These are phyloP conservation scores for Talaromyces adpressus DNA, from an alignment of 495 filamentous ascomycete genomes.

Conservation along the genomic window DNA sequence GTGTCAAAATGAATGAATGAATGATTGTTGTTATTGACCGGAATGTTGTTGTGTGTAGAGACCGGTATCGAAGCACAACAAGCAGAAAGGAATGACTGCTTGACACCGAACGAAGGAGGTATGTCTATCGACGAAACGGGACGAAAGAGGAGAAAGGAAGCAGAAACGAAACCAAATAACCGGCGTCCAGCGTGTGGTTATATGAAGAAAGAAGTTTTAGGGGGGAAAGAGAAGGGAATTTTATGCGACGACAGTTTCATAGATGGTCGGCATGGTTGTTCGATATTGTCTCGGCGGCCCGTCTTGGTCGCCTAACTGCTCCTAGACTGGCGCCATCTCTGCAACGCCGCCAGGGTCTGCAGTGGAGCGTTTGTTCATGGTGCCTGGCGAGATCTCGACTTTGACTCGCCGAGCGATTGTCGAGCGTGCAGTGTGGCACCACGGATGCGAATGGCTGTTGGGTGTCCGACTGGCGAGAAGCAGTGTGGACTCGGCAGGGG, in stretches of 20 bases:
- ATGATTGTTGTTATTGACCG: conserved; percentile 4
- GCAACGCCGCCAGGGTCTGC: conserved; percentile 18
- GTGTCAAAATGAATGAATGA: conserved; percentile 7
- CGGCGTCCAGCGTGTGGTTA: background rate
- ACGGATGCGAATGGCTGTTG: background rate
- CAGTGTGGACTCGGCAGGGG: background rate
- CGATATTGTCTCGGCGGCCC: background rate
- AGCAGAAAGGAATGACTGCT: conserved; percentile 21
- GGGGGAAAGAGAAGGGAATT: background rate
- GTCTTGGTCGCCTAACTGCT: background rate
- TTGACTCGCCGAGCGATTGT: background rate
- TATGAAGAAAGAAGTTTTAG: background rate
- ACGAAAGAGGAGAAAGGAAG: background rate
- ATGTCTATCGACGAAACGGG: background rate
- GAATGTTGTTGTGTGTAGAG: conserved; percentile 13
- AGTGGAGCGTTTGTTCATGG: background rate
- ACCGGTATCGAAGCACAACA: conserved; percentile 15
- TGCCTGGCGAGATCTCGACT: background rate
- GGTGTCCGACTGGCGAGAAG: background rate
- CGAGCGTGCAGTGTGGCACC: background rate
- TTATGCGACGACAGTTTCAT: background rate
- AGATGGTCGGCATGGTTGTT: background rate
- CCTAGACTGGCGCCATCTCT: conserved; percentile 54
- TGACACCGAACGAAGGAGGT: conserved; percentile 11
- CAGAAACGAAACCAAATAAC: background rate